Evolutionary conservation across 257 asterid species (phyloP).

Genomic region (Nicotiana obtusifolia): DNA sequence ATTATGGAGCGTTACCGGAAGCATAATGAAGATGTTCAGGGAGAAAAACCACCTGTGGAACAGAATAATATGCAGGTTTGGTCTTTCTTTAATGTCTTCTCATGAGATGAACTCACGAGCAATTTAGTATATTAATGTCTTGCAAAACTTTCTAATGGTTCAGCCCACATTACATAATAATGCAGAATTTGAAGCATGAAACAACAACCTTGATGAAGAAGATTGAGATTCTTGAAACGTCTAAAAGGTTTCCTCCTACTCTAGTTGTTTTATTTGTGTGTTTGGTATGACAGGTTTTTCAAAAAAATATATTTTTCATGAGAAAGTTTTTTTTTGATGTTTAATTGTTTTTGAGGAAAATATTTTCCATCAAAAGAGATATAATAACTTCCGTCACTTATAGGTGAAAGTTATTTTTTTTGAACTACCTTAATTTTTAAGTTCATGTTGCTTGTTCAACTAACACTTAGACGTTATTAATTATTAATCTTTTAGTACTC

Average conservation of each 20-base stretch:
- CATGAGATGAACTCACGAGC: not conserved
- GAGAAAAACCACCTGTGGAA: constrained; percentile 39
- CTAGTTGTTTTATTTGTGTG: not conserved
- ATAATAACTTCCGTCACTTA: no score
- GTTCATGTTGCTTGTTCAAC: not conserved
- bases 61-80: constrained; percentile 49
- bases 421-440: not conserved
- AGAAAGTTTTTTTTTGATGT: not conserved
- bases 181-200: constrained; percentile 56
- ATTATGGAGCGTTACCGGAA: constrained; percentile 59
- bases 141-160: no score
- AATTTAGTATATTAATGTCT: no score
- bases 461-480: not conserved
- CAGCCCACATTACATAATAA: not conserved
- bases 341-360: not conserved
- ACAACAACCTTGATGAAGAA: constrained; percentile 58
- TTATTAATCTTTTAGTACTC: not conserved
- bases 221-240: constrained; percentile 70
- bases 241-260: constrained; percentile 40
- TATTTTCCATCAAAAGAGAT: not conserved
- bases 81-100: not conserved
- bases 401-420: no score
- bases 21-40: constrained; percentile 45
- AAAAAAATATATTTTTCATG: not conserved
- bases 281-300: not conserved